A percentile compares a stretch with the other conserved stretches of the same genome.
Evolutionary conservation across 345 rosid genomes (phyloP).

Genomic region (Melaleuca quinquenervia): DNA sequence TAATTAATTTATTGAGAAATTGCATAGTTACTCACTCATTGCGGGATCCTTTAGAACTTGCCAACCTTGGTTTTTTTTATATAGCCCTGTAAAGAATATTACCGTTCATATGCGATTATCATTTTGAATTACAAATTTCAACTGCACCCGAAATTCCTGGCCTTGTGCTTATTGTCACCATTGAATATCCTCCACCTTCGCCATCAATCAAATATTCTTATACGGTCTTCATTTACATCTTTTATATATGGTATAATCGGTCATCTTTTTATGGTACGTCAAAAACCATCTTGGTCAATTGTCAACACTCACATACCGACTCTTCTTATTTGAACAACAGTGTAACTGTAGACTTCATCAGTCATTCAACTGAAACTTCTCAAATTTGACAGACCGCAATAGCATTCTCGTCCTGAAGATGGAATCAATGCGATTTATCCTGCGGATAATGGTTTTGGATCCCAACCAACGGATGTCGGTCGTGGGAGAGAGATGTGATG

Average conservation of each 20-base stretch:
- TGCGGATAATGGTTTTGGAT: fast-evolving
- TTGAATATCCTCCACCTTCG: not conserved
- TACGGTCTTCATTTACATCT: not conserved
- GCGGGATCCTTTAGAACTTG: too few species aligned
- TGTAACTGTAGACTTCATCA: not conserved
- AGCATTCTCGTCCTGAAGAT: not conserved
- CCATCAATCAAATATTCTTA: not conserved
- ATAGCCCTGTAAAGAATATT: not conserved
- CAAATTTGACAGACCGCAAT: not conserved
- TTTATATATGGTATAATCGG: fast-evolving
- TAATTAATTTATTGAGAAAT: too few species aligned
- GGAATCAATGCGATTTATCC: not conserved
- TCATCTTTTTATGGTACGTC: not conserved
- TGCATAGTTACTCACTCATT: too few species aligned
- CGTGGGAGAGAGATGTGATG: not conserved
- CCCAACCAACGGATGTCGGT: not conserved
- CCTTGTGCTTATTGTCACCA: not conserved
- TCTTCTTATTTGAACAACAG: not conserved
- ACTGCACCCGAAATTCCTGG: not conserved
- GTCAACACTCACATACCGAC: not conserved
- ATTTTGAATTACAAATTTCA: not conserved
- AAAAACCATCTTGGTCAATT: not conserved
- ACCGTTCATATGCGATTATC: too few species aligned
- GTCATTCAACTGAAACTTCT: not conserved
- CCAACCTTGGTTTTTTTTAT: too few species aligned